Percentiles rank a stretch among this genome's conserved stretches.
Conservation (phyloP, 768 basidiomycete genomes). For the Suillus brevipes region DNA sequence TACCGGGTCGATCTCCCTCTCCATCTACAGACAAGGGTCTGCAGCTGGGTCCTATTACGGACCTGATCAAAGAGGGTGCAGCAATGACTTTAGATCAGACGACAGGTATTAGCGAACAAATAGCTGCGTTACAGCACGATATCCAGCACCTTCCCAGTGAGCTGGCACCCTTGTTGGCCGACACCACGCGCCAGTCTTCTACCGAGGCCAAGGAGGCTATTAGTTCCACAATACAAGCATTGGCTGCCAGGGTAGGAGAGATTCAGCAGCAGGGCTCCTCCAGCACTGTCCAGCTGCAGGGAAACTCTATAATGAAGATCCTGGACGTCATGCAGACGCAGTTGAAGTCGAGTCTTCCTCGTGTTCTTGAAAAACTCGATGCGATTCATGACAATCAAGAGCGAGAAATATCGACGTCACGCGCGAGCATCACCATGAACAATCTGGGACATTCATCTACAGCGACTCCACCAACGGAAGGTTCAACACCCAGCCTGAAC, state of each 20-base stretch:
- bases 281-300: constrained; percentile 12
- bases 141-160: constrained; percentile 31
- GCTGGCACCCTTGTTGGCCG: constrained; percentile 19
- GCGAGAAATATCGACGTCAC: not conserved
- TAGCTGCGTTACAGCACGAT: constrained; percentile 34
- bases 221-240: constrained; percentile 9
- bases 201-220: constrained; percentile 3
- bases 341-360: constrained; percentile 40
- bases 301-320: constrained; percentile 30
- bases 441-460: constrained; percentile 19
- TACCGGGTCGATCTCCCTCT: constrained; percentile 17
- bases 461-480: not conserved
- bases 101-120: constrained; percentile 33
- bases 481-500: constrained; percentile 3
- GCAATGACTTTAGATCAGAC: constrained; percentile 38
- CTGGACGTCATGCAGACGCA: constrained; percentile 42
- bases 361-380: constrained; percentile 34
- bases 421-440: constrained; percentile 3
- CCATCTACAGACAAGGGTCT: constrained; percentile 15
- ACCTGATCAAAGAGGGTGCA: constrained; percentile 36
- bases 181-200: not conserved
- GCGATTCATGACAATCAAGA: constrained; percentile 26
- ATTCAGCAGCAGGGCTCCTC: constrained; percentile 17
- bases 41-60: constrained; percentile 28
- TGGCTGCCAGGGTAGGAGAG: constrained; percentile 17